Conservation (phyloP, 306 rosid genomes). For the Canavalia ensiformis region DNA sequence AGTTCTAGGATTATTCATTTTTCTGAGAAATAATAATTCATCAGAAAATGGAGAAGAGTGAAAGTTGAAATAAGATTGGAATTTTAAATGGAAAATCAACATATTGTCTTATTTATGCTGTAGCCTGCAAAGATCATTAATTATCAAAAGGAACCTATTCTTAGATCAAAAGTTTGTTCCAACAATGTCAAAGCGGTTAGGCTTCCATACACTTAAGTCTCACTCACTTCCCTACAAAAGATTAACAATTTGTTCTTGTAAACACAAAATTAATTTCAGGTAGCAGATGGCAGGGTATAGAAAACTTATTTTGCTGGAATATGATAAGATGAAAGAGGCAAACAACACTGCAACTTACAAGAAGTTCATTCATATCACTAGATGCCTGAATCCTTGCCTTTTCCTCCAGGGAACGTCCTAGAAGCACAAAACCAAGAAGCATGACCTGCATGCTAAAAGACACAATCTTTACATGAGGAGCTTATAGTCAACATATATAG, state of each 20-base stretch:
- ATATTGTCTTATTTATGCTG: not conserved
- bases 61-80: slow-evolving; percentile 33
- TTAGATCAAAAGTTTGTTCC: slow-evolving; percentile 21
- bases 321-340: slow-evolving; percentile 25
- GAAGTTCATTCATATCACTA: slow-evolving; percentile 97
- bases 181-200: slow-evolving; percentile 25
- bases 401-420: slow-evolving; percentile 97
- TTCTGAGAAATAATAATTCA: slow-evolving; percentile 26
- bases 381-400: slow-evolving; percentile 93
- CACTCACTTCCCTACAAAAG: slow-evolving; percentile 3
- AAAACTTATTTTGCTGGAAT: slow-evolving; percentile 34
- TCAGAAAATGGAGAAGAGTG: slow-evolving; percentile 26
- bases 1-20: slow-evolving; percentile 38
- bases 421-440: slow-evolving; percentile 99
- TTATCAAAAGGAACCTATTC: slow-evolving; percentile 19
- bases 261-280: slow-evolving; percentile 23
- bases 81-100: slow-evolving; percentile 35
- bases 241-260: slow-evolving; percentile 29
- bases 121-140: slow-evolving; percentile 32
- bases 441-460: slow-evolving; percentile 96
- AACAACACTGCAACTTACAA: slow-evolving; percentile 62
- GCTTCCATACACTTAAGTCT: slow-evolving; percentile 11
- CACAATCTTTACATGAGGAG: slow-evolving; percentile 61
- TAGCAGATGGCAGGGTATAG: slow-evolving; percentile 6
- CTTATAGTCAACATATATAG: slow-evolving; percentile 42